A percentile compares a stretch with the other conserved stretches of the same genome.
phyloP scores from a whole-genome alignment of 805 yeast genomes.

The Grigorovia jiainica region DNA sequence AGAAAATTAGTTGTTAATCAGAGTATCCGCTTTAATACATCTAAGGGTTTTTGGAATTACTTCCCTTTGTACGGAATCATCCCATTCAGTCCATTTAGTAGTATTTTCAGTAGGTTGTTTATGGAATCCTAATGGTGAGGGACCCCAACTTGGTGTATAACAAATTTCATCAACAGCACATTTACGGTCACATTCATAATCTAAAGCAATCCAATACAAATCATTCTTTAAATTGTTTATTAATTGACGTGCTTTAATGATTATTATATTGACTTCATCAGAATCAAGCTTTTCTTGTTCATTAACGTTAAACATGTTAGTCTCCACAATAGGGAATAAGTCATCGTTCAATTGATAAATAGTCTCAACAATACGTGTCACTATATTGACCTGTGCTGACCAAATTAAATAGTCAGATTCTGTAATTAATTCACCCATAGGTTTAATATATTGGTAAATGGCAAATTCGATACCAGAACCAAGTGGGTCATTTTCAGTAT shows the following conservation, averaged over 20 bases:
- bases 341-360: constrained; percentile 31
- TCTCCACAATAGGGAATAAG: constrained; percentile 20
- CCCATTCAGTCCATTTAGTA: constrained; percentile 13
- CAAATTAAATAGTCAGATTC: constrained; percentile 40
- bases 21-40: constrained; percentile 13
- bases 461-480: constrained; percentile 29
- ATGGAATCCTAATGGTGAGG: constrained; percentile 36
- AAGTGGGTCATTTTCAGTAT: constrained; percentile 10
- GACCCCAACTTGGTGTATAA: constrained; percentile 54
- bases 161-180: constrained; percentile 44
- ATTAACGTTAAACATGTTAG: constrained; percentile 13
- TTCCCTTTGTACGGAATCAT: constrained; percentile 9
- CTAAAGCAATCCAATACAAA: constrained; percentile 35
- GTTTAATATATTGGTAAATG: constrained; percentile 39
- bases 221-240: constrained; percentile 17
- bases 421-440: constrained; percentile 31
- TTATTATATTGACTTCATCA: constrained; percentile 3
- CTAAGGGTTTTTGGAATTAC: constrained; percentile 13
- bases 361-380: constrained; percentile 28
- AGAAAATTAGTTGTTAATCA: neutral
- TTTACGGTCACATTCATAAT: constrained; percentile 32
- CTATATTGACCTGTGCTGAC: constrained; percentile 38
- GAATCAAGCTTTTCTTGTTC: constrained; percentile 1
- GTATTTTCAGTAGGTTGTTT: neutral
- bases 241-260: constrained; percentile 8